These are phyloP conservation scores for Claviceps quebecensis DNA, from an alignment of 2,329 filamentous ascomycete genomes.

Conservation along the genomic window DNA sequence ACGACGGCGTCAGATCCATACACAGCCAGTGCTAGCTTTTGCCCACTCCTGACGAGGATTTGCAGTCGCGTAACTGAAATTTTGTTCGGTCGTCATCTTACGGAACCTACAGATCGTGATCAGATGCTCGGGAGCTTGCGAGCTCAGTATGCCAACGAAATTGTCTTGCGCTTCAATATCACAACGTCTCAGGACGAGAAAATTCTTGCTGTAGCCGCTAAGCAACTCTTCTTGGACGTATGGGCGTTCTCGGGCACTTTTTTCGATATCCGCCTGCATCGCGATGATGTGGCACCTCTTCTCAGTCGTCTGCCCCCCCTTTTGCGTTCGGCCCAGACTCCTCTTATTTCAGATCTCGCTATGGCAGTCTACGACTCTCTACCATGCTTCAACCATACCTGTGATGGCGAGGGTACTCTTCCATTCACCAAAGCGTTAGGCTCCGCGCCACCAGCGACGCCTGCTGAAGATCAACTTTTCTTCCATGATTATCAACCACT, in stretches of 20 bases:
- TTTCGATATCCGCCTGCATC: conserved; percentile 70
- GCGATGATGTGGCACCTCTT: conserved; percentile 64
- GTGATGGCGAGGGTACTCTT: neutral
- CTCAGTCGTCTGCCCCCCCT: conserved; percentile 64
- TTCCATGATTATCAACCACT: conserved; percentile 87
- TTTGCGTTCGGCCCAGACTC: conserved; percentile 55
- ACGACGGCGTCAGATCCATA: neutral
- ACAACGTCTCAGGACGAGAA: conserved; percentile 52
- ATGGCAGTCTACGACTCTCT: conserved; percentile 52
- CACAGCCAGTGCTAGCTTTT: conserved; percentile 16
- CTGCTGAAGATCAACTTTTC: conserved; percentile 58
- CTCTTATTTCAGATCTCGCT: conserved; percentile 68
- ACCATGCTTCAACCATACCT: conserved; percentile 10
- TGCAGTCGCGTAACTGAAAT: conserved; percentile 35
- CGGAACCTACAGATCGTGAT: conserved; percentile 13
- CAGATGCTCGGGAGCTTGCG: conserved; percentile 19
- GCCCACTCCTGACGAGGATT: conserved; percentile 36
- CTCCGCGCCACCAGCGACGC: conserved; percentile 16
- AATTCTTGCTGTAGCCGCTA: conserved; percentile 57
- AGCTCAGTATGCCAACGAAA: conserved; percentile 55
- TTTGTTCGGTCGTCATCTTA: conserved; percentile 32
- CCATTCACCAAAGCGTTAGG: neutral
- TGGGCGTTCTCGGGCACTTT: conserved; percentile 75
- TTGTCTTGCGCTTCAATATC: conserved; percentile 83
- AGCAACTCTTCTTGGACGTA: conserved; percentile 70